phyloP scores from a whole-genome alignment of 106 monocot genomes.

The Vanilla planifolia region DNA sequence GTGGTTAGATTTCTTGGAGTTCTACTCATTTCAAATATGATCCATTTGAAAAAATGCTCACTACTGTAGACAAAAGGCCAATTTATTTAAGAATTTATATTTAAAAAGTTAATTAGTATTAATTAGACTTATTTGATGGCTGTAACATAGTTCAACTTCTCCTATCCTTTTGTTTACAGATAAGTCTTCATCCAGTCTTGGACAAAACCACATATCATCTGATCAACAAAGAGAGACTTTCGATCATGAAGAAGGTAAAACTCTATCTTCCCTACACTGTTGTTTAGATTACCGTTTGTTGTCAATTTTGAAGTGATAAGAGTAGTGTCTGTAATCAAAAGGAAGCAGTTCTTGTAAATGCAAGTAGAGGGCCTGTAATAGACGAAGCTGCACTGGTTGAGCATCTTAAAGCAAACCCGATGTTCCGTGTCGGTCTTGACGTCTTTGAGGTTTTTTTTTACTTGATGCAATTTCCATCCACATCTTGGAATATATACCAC shows the following conservation, averaged over 20 bases:
- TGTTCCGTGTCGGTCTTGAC: slow-evolving; percentile 98
- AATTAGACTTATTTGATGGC: too few relatives aligned
- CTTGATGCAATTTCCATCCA: background rate
- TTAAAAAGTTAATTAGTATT: too few relatives aligned
- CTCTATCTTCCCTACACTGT: background rate
- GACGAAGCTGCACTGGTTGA: slow-evolving; percentile 94
- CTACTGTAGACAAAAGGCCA: too few relatives aligned
- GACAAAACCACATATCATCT: slow-evolving; percentile 99
- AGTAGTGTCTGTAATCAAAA: too few relatives aligned
- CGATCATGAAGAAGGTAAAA: slow-evolving; percentile 95
- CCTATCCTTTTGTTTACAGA: slow-evolving; percentile 43
- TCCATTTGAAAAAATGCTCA: too few relatives aligned
- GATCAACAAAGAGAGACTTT: slow-evolving; percentile 87
- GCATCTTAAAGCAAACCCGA: slow-evolving; percentile 86
- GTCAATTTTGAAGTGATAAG: too few relatives aligned
- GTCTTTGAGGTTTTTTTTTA: slow-evolving; percentile 84
- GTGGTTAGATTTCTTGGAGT: slow-evolving; percentile 41
- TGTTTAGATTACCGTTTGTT: too few relatives aligned
- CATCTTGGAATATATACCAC: background rate
- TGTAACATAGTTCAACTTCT: background rate
- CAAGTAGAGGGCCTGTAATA: slow-evolving; percentile 96
- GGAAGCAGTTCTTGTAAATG: slow-evolving; percentile 97
- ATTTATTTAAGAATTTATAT: too few relatives aligned
- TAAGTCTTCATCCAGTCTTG: slow-evolving; percentile 93
- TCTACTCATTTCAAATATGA: too few relatives aligned